Evolutionary conservation across 2,329 filamentous ascomycete genomes (phyloP).

Genomic region (Monosporascus sp.): DNA sequence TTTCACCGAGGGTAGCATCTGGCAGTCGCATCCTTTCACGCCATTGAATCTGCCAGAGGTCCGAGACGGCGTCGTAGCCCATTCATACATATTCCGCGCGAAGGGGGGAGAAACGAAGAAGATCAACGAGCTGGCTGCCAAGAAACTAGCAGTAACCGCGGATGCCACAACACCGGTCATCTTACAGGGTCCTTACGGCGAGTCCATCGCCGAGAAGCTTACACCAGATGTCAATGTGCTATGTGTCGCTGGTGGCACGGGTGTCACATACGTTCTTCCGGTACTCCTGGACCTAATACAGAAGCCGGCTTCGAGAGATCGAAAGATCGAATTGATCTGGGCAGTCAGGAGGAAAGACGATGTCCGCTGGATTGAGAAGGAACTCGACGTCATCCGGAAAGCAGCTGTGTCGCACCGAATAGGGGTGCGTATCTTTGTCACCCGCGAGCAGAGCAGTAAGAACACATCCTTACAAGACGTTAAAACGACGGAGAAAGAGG

Average conservation of each 20-base stretch:
- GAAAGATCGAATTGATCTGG: constrained; percentile 60
- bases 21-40: constrained; percentile 70
- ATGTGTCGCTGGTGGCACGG: constrained; percentile 52
- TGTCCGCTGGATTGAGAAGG: constrained; percentile 51
- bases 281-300: constrained; percentile 36
- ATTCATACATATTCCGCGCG: constrained; percentile 53
- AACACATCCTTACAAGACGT: constrained; percentile 22
- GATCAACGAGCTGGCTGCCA: constrained; percentile 39
- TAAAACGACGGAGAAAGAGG: constrained; percentile 17
- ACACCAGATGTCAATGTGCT: constrained; percentile 41
- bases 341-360: constrained; percentile 50
- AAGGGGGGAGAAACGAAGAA: constrained; percentile 55
- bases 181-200: constrained; percentile 59
- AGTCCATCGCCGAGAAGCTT: constrained; percentile 37
- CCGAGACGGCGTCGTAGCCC: constrained; percentile 34
- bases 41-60: constrained; percentile 48
- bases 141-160: constrained; percentile 25
- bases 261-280: constrained; percentile 52
- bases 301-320: constrained; percentile 25
- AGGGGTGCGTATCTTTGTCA: constrained; percentile 53
- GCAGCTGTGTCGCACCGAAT: constrained; percentile 35
- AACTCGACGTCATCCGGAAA: constrained; percentile 45
- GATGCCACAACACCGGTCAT: constrained; percentile 48
- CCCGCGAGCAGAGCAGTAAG: constrained; percentile 37
- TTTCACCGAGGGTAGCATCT: constrained; percentile 60